Percentiles rank a stretch among this genome's conserved stretches.
Evolutionary conservation across 495 filamentous ascomycete species (phyloP).

Genomic region (Podospora anserina): DNA sequence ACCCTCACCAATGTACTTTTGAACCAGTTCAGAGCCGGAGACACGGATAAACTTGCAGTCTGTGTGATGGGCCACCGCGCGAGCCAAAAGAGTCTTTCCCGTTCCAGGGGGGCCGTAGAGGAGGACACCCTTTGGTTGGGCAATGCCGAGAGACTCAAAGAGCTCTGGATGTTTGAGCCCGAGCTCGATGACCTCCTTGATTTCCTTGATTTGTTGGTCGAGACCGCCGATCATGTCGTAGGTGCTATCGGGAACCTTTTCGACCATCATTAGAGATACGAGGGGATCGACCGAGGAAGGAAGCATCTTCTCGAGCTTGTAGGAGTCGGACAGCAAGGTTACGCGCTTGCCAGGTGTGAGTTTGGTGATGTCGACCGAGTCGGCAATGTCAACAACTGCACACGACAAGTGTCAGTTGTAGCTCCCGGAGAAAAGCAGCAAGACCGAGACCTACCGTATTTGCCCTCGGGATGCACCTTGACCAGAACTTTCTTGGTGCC

Average conservation of each 20-base stretch:
- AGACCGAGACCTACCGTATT: constrained; percentile 75
- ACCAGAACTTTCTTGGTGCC: constrained; percentile 98
- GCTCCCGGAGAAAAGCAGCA: not conserved
- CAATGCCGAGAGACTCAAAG: constrained; percentile 97
- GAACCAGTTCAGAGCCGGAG: constrained; percentile 90
- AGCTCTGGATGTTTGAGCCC: constrained; percentile 97
- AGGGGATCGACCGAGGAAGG: constrained; percentile 96
- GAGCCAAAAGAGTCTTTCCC: constrained; percentile 91
- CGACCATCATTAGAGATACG: constrained; percentile 99
- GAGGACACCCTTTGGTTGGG: constrained; percentile 95
- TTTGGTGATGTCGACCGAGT: constrained; percentile 90
- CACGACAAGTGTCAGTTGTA: not conserved
- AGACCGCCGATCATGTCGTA: constrained; percentile 99
- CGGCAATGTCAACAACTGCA: constrained; percentile 92
- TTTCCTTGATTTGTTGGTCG: constrained; percentile 99
- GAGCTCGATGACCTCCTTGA: constrained; percentile 99
- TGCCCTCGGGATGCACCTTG: constrained; percentile 98
- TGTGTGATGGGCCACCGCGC: constrained; percentile 96
- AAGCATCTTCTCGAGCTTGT: constrained; percentile 97
- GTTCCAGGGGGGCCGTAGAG: constrained; percentile 97
- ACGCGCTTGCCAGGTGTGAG: constrained; percentile 97
- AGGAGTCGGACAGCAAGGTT: constrained; percentile 89
- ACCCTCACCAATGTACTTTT: constrained; percentile 99
- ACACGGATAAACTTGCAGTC: constrained; percentile 99
- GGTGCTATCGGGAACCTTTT: constrained; percentile 98